Base-by-base conservation (phyloP, 2,329 filamentous ascomycete genomes). In the Sporothrix curviconia region DNA sequence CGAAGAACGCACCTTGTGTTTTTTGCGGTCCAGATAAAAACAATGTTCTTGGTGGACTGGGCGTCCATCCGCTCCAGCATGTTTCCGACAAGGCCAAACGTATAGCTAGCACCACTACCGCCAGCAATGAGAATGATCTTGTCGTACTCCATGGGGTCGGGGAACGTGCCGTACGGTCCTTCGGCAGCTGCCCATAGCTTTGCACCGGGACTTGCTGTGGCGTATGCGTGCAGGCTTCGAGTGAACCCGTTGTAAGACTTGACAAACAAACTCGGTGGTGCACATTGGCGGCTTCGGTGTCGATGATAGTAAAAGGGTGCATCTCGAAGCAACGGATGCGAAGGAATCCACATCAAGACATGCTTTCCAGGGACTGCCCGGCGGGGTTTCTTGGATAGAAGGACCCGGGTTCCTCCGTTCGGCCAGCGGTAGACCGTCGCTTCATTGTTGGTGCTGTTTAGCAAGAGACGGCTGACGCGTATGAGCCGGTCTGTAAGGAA, bases 341-440 rank as follows among this genome's bases (percentile, higher is more conserved):
- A 0, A n/a, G 84, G 84, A 7, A 86, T 76, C 81, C 82, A 86
- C 30, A 87, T 68, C 64, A 84, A 86, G 63, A 80, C 82, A 65
- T 87, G 84, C 60, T 80, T 79, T 1, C 82, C 83, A 0, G 83
- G 75, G 2, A 70, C 67, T 1, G 77, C 76, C 2, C 70, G 68
- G 0, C 73, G 59, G 1, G 77, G 76, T 3, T 76, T 73, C 66
- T 80, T 79, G 51, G 73, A 69, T 32, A 85, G 69, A 0, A 76
- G 72, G n/a, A 84, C 74, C 37, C 79, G 77, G 17, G 80, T 83
- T 50, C 75, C 80, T 4, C 79, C 77, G 55, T 78, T 70, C 7
- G 79, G 71, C 3, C 85, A 74, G 5, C 81, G 77, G 24, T 75
- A 73, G n/a, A 85, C 65, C 0, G 71, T 78, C 2, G 76, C 81